Evolutionary conservation across 2,329 filamentous ascomycete species (phyloP).

Genomic region (Calonectria naviculata): DNA sequence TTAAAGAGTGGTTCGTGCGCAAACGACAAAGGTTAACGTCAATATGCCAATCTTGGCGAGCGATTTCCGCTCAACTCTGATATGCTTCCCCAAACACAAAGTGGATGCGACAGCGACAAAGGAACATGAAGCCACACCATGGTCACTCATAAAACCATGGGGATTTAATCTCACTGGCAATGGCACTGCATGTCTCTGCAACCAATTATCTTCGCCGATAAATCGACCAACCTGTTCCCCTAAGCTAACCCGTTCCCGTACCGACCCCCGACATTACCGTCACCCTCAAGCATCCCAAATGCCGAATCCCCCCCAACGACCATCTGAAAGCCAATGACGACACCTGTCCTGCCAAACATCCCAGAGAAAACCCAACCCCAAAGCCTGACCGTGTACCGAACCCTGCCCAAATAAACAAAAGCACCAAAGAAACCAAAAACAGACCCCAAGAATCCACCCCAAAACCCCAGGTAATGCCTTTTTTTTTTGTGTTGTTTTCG

Average conservation of each 20-base stretch:
- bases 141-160: too few relatives aligned
- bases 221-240: not conserved
- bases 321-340: constrained; percentile 34
- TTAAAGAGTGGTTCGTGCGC: not conserved
- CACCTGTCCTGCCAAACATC: constrained; percentile 32
- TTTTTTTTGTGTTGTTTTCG: constrained; percentile 34
- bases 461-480: constrained; percentile 33
- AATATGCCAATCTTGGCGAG: not conserved
- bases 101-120: too few relatives aligned
- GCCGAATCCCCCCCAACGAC: not conserved
- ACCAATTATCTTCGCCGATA: constrained; percentile 15
- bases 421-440: constrained; percentile 16
- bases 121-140: too few relatives aligned
- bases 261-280: constrained; percentile 11
- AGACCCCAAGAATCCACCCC: constrained; percentile 26
- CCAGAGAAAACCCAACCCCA: constrained; percentile 33
- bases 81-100: too few relatives aligned
- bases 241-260: not conserved
- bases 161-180: not conserved
- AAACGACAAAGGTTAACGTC: not conserved
- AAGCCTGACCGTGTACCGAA: constrained; percentile 28
- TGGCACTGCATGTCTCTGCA: not conserved
- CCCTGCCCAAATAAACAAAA: constrained; percentile 32
- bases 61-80: not conserved
- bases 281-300: constrained; percentile 4